phyloP scores from a whole-genome alignment of 2,329 filamentous ascomycete species.

The Alternaria hordeiaustralica region DNA sequence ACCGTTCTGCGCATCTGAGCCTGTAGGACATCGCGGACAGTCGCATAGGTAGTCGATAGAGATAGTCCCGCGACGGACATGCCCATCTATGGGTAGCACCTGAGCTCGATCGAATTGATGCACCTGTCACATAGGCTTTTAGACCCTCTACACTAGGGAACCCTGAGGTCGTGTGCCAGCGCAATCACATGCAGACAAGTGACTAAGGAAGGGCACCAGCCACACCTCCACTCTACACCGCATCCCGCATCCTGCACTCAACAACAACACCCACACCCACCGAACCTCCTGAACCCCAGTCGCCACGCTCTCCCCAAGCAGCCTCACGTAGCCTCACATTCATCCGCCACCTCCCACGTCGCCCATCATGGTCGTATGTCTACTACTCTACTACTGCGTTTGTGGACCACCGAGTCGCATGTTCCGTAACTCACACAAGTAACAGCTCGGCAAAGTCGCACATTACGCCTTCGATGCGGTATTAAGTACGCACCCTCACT shows the following conservation, averaged over 20 bases:
- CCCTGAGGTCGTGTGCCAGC: slow-evolving; percentile 14
- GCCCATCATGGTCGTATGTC: slow-evolving; percentile 49
- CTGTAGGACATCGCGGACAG: neutral
- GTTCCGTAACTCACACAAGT: slow-evolving; percentile 63
- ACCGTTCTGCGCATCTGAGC: neutral
- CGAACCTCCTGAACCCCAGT: neutral
- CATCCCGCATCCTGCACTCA: slow-evolving; percentile 22
- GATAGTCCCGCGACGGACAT: neutral
- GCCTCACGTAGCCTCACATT: slow-evolving; percentile 4
- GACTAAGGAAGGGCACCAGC: slow-evolving; percentile 31
- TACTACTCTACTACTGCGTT: slow-evolving; percentile 11
- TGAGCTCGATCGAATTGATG: neutral
- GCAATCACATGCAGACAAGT: slow-evolving; percentile 29
- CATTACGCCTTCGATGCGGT: slow-evolving; percentile 98
- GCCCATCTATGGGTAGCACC: neutral
- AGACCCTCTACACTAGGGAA: slow-evolving; percentile 2
- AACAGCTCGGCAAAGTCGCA: slow-evolving; percentile 88
- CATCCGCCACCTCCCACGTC: slow-evolving; percentile 7
- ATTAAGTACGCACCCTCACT: slow-evolving; percentile 66
- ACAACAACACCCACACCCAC: slow-evolving; percentile 13
- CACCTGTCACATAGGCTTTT: neutral
- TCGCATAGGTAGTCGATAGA: neutral
- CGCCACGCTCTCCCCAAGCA: slow-evolving; percentile 8
- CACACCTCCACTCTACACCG: slow-evolving; percentile 31
- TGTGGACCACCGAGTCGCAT: slow-evolving; percentile 25